These are phyloP conservation scores for Pichia nanzhaoensis DNA, from an alignment of 805 yeast species.

Conservation along the genomic window DNA sequence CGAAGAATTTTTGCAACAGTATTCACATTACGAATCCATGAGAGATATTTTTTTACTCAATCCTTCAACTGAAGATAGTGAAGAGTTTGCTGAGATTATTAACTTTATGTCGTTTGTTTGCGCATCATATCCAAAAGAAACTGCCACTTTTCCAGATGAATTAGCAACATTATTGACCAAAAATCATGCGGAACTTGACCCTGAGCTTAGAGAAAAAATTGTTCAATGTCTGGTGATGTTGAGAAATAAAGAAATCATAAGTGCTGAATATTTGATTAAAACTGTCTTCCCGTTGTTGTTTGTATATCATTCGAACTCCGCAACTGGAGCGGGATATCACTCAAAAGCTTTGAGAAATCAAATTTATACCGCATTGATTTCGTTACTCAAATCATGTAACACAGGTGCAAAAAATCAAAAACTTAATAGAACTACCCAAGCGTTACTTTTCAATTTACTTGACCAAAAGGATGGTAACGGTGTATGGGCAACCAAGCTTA, in stretches of 20 bases:
- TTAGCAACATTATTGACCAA: constrained; percentile 58
- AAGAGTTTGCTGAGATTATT: constrained; percentile 73
- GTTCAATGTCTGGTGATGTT: constrained; percentile 85
- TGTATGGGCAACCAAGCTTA: constrained; percentile 91
- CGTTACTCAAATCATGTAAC: constrained; percentile 75
- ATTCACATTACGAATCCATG: constrained; percentile 84
- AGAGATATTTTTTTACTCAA: constrained; percentile 79
- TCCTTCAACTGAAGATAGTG: constrained; percentile 53
- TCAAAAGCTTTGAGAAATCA: constrained; percentile 80
- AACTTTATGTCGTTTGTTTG: constrained; percentile 93
- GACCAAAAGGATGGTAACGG: constrained; percentile 76
- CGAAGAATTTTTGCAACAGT: constrained; percentile 91
- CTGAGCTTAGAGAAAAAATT: constrained; percentile 87
- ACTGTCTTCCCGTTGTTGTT: constrained; percentile 80
- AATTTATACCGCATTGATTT: constrained; percentile 71
- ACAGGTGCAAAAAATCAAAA: constrained; percentile 87
- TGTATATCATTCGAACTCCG: constrained; percentile 50
- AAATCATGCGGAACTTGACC: constrained; percentile 74
- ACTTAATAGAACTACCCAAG: constrained; percentile 85
- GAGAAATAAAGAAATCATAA: constrained; percentile 74
- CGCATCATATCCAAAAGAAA: constrained; percentile 81
- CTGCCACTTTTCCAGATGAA: constrained; percentile 78
- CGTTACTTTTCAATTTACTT: constrained; percentile 77
- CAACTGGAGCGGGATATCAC: constrained; percentile 49
- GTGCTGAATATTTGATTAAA: constrained; percentile 75